Conservation (phyloP, 2,329 filamentous ascomycete genomes). For the Exophiala bonariae region DNA sequence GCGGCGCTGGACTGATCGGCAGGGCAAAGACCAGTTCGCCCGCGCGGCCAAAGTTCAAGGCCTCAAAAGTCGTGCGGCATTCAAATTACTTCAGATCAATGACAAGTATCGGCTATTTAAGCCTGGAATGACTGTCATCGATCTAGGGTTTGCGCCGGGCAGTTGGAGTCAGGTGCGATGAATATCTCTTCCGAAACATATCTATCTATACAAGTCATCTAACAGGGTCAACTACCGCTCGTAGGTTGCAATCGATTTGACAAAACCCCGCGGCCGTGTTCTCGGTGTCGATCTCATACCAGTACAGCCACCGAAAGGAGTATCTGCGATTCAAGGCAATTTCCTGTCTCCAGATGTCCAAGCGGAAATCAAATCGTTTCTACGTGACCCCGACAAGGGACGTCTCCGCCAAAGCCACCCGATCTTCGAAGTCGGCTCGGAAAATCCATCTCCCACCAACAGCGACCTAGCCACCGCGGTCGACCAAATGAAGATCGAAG, state of each 20-base stretch:
- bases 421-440: background rate
- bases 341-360: slow-evolving; percentile 78
- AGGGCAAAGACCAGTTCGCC: slow-evolving; percentile 70
- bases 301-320: slow-evolving; percentile 83
- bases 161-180: slow-evolving; percentile 65
- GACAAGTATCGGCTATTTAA: slow-evolving; percentile 77
- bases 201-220: background rate
- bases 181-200: background rate
- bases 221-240: background rate
- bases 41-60: slow-evolving; percentile 75
- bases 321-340: slow-evolving; percentile 93
- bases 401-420: slow-evolving; percentile 40
- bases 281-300: slow-evolving; percentile 94
- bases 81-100: slow-evolving; percentile 91
- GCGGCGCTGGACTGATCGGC: slow-evolving; percentile 72
- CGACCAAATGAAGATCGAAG: slow-evolving; percentile 14
- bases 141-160: slow-evolving; percentile 81
- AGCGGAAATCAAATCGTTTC: slow-evolving; percentile 72
- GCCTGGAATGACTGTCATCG: slow-evolving; percentile 80
- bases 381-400: slow-evolving; percentile 64
- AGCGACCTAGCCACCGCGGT: background rate
- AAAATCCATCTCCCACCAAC: slow-evolving; percentile 14
- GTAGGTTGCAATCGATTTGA: slow-evolving; percentile 78
- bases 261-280: slow-evolving; percentile 73
- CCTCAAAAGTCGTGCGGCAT: slow-evolving; percentile 87